These are phyloP conservation scores for Areca catechu DNA, from an alignment of 176 grass and related monocot genomes.

Conservation along the genomic window DNA sequence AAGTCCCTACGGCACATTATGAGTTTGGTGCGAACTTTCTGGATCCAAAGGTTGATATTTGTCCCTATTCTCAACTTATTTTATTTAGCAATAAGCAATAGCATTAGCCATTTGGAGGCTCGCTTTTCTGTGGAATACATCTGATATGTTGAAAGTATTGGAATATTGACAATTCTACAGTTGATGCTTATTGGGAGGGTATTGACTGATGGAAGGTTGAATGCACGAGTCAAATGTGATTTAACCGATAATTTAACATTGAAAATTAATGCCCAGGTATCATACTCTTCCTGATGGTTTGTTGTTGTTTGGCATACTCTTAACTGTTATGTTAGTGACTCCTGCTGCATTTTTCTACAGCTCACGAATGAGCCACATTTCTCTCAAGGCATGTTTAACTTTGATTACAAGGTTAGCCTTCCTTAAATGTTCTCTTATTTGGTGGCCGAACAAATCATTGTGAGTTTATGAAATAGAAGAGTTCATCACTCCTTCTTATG, in stretches of 20 bases:
- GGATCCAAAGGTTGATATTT: conserved; percentile 70
- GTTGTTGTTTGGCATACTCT: neutral
- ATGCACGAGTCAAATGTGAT: conserved; percentile 98
- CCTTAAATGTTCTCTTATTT: too few species aligned
- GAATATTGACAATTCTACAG: conserved; percentile 25
- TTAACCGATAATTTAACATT: conserved; percentile 66
- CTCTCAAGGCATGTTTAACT: conserved; percentile 99
- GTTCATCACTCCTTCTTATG: too few species aligned
- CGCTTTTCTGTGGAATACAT: conserved; percentile 7
- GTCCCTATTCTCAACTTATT: neutral
- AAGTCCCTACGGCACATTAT: conserved; percentile 88
- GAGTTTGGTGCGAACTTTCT: conserved; percentile 98
- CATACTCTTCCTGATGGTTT: conserved; percentile 6
- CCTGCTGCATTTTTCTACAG: conserved; percentile 27
- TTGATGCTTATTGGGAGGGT: conserved; percentile 93
- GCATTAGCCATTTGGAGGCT: neutral
- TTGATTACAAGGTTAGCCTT: conserved; percentile 82
- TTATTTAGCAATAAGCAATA: neutral
- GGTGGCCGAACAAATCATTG: too few species aligned
- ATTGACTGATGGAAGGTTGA: conserved; percentile 90
- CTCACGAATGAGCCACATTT: conserved; percentile 95
- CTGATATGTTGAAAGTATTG: neutral
- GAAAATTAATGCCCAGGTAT: conserved; percentile 95
- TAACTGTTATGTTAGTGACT: too few species aligned
- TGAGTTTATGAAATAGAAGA: too few species aligned